Conservation (phyloP, 1,139 yeast genomes). For the Kluyveromyces marxianus region DNA sequence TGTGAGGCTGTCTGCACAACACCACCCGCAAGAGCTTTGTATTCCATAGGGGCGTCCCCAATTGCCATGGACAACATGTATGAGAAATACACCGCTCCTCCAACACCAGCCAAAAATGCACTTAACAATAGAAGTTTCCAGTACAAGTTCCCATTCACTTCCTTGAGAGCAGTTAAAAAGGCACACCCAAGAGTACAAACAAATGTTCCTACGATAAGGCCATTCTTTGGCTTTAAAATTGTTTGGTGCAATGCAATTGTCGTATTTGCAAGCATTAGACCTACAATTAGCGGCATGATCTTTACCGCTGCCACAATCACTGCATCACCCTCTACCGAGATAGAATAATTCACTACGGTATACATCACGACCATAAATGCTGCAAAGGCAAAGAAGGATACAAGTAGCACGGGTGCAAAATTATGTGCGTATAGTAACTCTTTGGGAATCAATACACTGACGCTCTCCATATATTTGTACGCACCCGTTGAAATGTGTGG, state of each 20-base stretch:
- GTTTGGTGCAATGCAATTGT: slow-evolving; percentile 11
- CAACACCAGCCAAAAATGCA: slow-evolving; percentile 14
- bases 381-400: slow-evolving; percentile 10
- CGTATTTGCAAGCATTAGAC: slow-evolving; percentile 8
- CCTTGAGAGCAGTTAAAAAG: slow-evolving; percentile 23
- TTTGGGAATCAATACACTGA: slow-evolving; percentile 17
- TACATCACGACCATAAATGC: slow-evolving; percentile 10
- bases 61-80: slow-evolving; percentile 19
- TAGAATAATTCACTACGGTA: slow-evolving; percentile 13
- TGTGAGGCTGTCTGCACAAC: slow-evolving; percentile 28
- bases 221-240: slow-evolving; percentile 15
- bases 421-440: slow-evolving; percentile 16
- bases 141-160: slow-evolving; percentile 13
- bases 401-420: slow-evolving; percentile 13
- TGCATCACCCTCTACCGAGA: slow-evolving; percentile 15
- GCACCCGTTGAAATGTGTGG: slow-evolving; percentile 3
- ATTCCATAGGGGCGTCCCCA: slow-evolving; percentile 27
- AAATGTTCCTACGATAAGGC: slow-evolving; percentile 15
- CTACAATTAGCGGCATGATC: slow-evolving; percentile 17
- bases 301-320: slow-evolving; percentile 27
- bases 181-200: slow-evolving; percentile 14
- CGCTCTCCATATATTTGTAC: slow-evolving; percentile 11
- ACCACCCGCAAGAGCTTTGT: slow-evolving; percentile 32
- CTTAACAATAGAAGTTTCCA: slow-evolving; percentile 28
- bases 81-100: slow-evolving; percentile 13